phyloP scores from a whole-genome alignment of 139 green algal genomes.

The Tetraselmis chui region DNA sequence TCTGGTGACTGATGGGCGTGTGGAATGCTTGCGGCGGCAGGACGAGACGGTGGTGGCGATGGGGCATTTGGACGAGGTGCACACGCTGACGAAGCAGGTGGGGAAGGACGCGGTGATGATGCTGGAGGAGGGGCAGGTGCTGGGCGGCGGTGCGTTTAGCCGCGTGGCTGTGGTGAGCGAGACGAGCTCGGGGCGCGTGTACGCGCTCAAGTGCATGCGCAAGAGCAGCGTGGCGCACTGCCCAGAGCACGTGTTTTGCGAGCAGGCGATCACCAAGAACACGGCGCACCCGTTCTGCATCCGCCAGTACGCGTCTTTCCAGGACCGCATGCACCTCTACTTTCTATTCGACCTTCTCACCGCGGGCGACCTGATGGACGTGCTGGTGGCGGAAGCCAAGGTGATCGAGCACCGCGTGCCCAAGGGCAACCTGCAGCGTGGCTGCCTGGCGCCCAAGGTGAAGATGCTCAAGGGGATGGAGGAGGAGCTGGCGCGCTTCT shows the following conservation, averaged over 20 bases:
- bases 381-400: constrained; percentile 80
- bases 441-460: constrained; percentile 46
- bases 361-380: constrained; percentile 94
- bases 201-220: constrained; percentile 90
- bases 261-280: constrained; percentile 91
- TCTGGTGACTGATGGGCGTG: no score
- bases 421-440: constrained; percentile 11
- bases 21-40: no score
- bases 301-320: constrained; percentile 87
- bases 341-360: constrained; percentile 92
- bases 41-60: constrained; percentile 43
- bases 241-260: constrained; percentile 91
- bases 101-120: constrained; percentile 26
- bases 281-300: constrained; percentile 91
- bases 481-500: constrained; percentile 82
- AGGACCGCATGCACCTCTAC: constrained; percentile 90
- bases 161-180: constrained; percentile 47
- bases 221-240: constrained; percentile 85
- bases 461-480: constrained; percentile 75
- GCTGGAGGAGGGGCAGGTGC: constrained; percentile 69
- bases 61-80: constrained; percentile 84
- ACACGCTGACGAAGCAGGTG: constrained; percentile 43
- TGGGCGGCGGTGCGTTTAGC: constrained; percentile 84
- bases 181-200: constrained; percentile 56
- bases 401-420: constrained; percentile 52